phyloP scores from a whole-genome alignment of 148 eudicot genomes.

The Polygonum aviculare region DNA sequence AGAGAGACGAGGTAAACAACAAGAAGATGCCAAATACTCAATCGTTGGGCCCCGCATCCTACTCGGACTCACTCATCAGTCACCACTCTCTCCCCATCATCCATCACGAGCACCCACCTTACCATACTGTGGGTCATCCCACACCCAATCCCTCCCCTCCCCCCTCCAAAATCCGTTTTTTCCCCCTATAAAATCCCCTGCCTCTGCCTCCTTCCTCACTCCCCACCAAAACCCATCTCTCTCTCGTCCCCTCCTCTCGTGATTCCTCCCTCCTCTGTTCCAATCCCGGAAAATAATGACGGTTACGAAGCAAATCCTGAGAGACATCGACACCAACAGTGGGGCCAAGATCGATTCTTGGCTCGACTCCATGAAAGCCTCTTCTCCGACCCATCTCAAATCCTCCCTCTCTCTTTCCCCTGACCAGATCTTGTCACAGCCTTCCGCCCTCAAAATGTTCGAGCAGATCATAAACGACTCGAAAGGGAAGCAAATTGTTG shows the following conservation, averaged over 20 bases:
- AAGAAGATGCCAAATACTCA: not conserved
- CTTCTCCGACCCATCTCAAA: slow-evolving; percentile 13
- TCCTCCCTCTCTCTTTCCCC: not conserved
- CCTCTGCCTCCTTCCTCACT: slow-evolving; percentile 2
- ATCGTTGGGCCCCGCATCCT: not conserved
- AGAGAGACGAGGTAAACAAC: not conserved
- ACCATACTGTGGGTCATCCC: not conserved
- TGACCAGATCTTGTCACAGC: not conserved
- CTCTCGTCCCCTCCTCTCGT: not conserved
- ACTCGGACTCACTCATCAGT: too few species aligned
- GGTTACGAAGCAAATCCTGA: not conserved
- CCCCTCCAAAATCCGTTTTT: not conserved
- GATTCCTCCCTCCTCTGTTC: not conserved
- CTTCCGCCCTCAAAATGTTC: slow-evolving; percentile 8
- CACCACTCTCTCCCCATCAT: too few species aligned
- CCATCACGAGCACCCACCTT: not conserved
- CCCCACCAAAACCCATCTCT: not conserved
- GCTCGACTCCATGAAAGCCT: slow-evolving; percentile 18
- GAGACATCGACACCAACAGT: not conserved
- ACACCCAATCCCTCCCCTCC: not conserved
- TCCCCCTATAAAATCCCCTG: not conserved
- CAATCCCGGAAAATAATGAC: not conserved
- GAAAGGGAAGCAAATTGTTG: slow-evolving; percentile 11
- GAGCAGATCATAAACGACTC: not conserved
- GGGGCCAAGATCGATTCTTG: not conserved